These are phyloP conservation scores for Coemansia sp. DNA, from an alignment of 192 early-diverging fungal genomes.

Conservation along the genomic window DNA sequence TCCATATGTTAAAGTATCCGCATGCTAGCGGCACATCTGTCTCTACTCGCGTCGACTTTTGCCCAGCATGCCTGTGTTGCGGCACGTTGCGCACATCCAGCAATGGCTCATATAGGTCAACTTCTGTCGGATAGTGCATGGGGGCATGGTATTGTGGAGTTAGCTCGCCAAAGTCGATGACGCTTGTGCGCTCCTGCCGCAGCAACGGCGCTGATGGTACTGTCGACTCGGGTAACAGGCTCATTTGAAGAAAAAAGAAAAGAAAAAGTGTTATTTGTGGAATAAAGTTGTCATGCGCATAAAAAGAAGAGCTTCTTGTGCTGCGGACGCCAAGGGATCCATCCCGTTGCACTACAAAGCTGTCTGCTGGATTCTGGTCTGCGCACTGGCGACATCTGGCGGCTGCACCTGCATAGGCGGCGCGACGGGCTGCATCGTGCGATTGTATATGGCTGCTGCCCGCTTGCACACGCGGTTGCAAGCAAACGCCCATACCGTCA, in stretches of 20 bases:
- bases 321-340: too few relatives aligned
- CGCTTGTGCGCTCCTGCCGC: constrained; percentile 14
- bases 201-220: constrained; percentile 9
- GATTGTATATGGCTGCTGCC: constrained; percentile 25
- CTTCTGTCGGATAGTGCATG: constrained; percentile 47
- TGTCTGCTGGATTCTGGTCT: too few relatives aligned
- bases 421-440: constrained; percentile 4
- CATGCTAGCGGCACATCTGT: constrained; percentile 39
- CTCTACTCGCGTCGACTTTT: constrained; percentile 6
- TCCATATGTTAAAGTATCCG: constrained; percentile 50
- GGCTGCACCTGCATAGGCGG: background rate
- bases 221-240: background rate
- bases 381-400: background rate
- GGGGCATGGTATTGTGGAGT: constrained; percentile 32
- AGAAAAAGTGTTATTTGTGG: background rate
- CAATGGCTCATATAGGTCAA: constrained; percentile 44
- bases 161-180: constrained; percentile 33
- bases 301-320: too few relatives aligned
- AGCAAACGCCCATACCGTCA: constrained; percentile 71
- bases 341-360: too few relatives aligned
- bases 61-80: background rate
- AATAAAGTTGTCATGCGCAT: too few relatives aligned
- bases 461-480: constrained; percentile 63
- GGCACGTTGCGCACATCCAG: background rate
- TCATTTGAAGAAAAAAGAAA: constrained; percentile 1